Percentiles rank a stretch among this genome's conserved stretches.
Evolutionary conservation across 257 asterid genomes (phyloP).

Genomic region (Paraleonurus japonicus): DNA sequence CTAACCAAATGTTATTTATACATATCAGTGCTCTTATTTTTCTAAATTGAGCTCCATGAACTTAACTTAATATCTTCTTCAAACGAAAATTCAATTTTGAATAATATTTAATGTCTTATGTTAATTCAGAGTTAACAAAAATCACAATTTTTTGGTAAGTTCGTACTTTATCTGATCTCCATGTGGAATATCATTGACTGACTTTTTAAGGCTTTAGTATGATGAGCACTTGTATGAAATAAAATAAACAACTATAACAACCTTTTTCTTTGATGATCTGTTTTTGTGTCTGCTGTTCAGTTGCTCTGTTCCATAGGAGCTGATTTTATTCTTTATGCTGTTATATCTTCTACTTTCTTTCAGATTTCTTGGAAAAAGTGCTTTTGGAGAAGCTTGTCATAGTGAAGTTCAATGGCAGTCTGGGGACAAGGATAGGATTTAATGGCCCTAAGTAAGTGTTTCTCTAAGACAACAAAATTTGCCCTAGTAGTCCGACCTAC

Average conservation of each 20-base stretch:
- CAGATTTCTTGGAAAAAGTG: slow-evolving; percentile 58
- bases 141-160: neutral
- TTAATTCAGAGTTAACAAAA: neutral
- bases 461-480: slow-evolving; percentile 18
- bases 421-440: slow-evolving; percentile 64
- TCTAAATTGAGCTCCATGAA: neutral
- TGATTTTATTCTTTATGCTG: slow-evolving; percentile 15
- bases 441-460: slow-evolving; percentile 75
- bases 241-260: neutral
- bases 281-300: neutral
- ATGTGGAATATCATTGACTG: neutral
- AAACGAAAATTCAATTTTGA: neutral
- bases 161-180: neutral
- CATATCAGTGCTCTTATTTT: neutral
- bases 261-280: neutral
- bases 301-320: slow-evolving; percentile 10
- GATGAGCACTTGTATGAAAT: slow-evolving; percentile 8
- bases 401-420: slow-evolving; percentile 58
- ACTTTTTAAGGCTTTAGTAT: neutral
- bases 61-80: neutral
- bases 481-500: neutral
- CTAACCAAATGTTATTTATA: neutral
- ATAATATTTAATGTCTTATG: neutral
- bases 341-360: slow-evolving; percentile 23
- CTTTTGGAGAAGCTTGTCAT: slow-evolving; percentile 80